Percentiles rank a stretch among this genome's conserved stretches.
phyloP scores from a whole-genome alignment of 2,329 filamentous ascomycete species.

The Penicillium hordei region DNA sequence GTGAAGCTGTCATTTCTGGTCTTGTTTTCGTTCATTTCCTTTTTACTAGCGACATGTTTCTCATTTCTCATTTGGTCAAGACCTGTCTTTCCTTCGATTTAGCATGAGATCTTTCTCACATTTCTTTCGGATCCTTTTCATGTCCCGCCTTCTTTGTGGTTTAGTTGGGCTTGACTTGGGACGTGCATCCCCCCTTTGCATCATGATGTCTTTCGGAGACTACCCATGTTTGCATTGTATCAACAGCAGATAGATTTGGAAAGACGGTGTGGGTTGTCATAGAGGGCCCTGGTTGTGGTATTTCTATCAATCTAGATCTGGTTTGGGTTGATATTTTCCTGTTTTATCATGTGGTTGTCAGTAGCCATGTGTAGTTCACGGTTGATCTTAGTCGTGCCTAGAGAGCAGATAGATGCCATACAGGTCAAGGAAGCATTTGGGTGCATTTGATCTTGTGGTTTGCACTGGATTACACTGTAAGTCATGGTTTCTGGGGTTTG shows the following conservation, averaged over 20 bases:
- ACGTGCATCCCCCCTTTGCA: slow-evolving; percentile 3
- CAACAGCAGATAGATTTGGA: slow-evolving; percentile 28
- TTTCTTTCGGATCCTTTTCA: slow-evolving; percentile 13
- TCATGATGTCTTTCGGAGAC: slow-evolving; percentile 13
- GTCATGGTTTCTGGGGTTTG: background rate
- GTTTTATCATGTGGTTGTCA: background rate
- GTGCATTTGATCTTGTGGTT: background rate
- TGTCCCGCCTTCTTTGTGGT: slow-evolving; percentile 5
- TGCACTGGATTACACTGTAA: background rate
- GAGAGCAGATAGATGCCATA: background rate
- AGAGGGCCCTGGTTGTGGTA: slow-evolving; percentile 2
- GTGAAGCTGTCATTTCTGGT: slow-evolving; percentile 26
- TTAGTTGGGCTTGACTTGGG: background rate
- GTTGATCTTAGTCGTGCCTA: background rate
- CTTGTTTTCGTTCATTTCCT: slow-evolving; percentile 2
- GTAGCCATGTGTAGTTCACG: background rate
- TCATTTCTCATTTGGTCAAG: slow-evolving; percentile 14
- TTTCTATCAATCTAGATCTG: slow-evolving; percentile 6
- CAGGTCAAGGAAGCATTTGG: no score
- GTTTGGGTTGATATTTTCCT: background rate
- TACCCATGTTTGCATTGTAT: slow-evolving; percentile 23
- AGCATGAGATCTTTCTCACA: slow-evolving; percentile 21
- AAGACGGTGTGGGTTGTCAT: slow-evolving; percentile 20
- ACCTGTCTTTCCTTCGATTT: slow-evolving; percentile 19
- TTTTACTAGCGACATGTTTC: slow-evolving; percentile 9